Conservation (phyloP, 1,284 basidiomycete species). For the Stygiomarasmius scandens region DNA sequence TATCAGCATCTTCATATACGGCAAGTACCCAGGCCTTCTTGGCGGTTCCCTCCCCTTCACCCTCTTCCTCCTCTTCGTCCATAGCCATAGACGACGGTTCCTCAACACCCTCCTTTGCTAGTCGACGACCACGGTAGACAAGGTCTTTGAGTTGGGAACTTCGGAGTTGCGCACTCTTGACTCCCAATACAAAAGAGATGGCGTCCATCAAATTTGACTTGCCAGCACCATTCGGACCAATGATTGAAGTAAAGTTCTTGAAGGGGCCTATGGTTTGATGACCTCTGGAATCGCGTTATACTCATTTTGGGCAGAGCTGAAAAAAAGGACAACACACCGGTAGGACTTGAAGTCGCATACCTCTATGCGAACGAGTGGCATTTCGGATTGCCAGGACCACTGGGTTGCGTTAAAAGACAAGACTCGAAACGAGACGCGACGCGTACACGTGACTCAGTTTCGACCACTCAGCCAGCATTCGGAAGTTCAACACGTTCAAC, state of each 20-base stretch:
- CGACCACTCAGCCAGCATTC: too few species aligned
- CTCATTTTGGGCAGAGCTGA: neutral
- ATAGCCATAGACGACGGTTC: slow-evolving; percentile 52
- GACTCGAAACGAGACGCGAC: neutral
- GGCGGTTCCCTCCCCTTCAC: slow-evolving; percentile 79
- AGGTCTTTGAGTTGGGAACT: slow-evolving; percentile 94
- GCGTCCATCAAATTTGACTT: slow-evolving; percentile 99
- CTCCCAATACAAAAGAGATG: slow-evolving; percentile 97
- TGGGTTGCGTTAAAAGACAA: neutral
- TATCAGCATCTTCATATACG: slow-evolving; percentile 78
- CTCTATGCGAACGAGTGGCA: slow-evolving; percentile 83
- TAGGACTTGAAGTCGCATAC: slow-evolving; percentile 95
- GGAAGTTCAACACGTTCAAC: too few species aligned
- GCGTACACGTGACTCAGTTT: slow-evolving; percentile 1
- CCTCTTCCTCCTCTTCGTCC: slow-evolving; percentile 52
- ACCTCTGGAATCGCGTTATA: slow-evolving; percentile 51
- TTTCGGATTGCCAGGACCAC: slow-evolving; percentile 26
- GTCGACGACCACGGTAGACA: slow-evolving; percentile 87
- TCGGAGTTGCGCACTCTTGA: slow-evolving; percentile 91
- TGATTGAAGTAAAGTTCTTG: slow-evolving; percentile 91
- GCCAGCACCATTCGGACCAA: slow-evolving; percentile 98
- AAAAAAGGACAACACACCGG: slow-evolving; percentile 42
- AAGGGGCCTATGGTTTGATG: slow-evolving; percentile 91
- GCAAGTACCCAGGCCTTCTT: slow-evolving; percentile 95
- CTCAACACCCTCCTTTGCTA: slow-evolving; percentile 59